These are phyloP conservation scores for Pogostemon cablin DNA, from an alignment of 257 asterid genomes.

Conservation along the genomic window DNA sequence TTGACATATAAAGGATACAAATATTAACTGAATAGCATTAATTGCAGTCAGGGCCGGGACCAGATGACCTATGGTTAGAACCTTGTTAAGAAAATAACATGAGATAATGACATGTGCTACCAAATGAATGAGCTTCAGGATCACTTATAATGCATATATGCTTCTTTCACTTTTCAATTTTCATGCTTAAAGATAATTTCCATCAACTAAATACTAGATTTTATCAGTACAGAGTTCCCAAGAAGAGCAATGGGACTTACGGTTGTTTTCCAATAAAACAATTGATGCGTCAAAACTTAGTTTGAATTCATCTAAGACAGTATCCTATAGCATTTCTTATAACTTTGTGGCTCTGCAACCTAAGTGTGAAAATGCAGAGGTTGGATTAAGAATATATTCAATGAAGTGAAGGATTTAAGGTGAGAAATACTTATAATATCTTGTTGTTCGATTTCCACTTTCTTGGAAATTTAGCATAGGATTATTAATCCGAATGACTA, in stretches of 20 bases:
- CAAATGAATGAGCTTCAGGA: not conserved
- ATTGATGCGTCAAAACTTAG: not conserved
- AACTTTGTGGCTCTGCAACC: not conserved
- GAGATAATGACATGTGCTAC: not conserved
- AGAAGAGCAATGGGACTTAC: not conserved
- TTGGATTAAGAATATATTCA: not conserved
- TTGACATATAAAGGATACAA: not conserved
- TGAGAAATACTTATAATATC: constrained; percentile 9
- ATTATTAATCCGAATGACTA: constrained; percentile 19
- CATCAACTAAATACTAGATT: constrained; percentile 8
- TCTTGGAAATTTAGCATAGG: constrained; percentile 15
- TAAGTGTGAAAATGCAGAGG: not conserved
- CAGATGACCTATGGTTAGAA: not conserved
- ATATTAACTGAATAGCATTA: not conserved
- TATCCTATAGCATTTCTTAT: constrained; percentile 22
- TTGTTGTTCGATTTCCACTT: not conserved
- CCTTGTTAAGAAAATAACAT: not conserved
- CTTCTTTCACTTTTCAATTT: constrained; percentile 17
- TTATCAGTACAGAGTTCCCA: not conserved
- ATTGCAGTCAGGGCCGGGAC: not conserved
- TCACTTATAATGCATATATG: no score
- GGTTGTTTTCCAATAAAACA: no score
- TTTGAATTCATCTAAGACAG: not conserved
- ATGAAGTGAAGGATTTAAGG: not conserved
- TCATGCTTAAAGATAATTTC: not conserved